A percentile compares a stretch with the other conserved stretches of the same genome.
Evolutionary conservation across 441 rosid genomes (phyloP).

Genomic region (Lepidium campestre): DNA sequence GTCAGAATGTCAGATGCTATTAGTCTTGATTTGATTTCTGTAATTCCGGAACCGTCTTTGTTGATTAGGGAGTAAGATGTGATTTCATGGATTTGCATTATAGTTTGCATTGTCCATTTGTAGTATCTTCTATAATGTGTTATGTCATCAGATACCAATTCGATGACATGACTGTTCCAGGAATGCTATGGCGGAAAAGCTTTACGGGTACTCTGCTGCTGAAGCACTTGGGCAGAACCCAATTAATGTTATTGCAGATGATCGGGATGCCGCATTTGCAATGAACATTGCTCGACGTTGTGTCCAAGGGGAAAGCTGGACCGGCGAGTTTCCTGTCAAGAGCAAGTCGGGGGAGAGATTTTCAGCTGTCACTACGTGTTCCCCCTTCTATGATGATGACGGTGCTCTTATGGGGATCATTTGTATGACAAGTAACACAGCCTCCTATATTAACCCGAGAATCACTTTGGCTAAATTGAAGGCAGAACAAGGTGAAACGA

Average conservation of each 20-base stretch:
- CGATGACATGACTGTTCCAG: conserved; percentile 35
- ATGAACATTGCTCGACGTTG: conserved; percentile 45
- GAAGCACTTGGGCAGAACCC: conserved; percentile 79
- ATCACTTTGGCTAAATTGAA: conserved; percentile 28
- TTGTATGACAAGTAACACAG: conserved; percentile 57
- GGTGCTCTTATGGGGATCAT: conserved; percentile 68
- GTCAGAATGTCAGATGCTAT: background rate
- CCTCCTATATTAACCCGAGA: conserved; percentile 39
- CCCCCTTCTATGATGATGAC: conserved; percentile 77
- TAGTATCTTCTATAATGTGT: background rate
- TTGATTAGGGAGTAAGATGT: background rate
- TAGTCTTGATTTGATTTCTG: background rate
- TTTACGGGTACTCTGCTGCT: conserved; percentile 68
- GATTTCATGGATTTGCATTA: background rate
- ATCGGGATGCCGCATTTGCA: conserved; percentile 47
- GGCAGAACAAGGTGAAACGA: conserved; percentile 41
- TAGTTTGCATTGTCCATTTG: conserved; percentile 4
- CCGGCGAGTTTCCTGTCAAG: conserved; percentile 77
- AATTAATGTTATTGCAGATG: conserved; percentile 58
- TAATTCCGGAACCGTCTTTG: background rate
- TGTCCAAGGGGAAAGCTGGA: conserved; percentile 72
- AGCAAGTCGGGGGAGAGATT: conserved; percentile 65
- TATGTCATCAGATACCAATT: background rate
- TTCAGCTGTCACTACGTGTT: conserved; percentile 52
- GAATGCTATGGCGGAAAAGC: conserved; percentile 79